A percentile compares a stretch with the other conserved stretches of the same genome.
Conservation (phyloP, 768 basidiomycete genomes). For the Suillus luteus region DNA sequence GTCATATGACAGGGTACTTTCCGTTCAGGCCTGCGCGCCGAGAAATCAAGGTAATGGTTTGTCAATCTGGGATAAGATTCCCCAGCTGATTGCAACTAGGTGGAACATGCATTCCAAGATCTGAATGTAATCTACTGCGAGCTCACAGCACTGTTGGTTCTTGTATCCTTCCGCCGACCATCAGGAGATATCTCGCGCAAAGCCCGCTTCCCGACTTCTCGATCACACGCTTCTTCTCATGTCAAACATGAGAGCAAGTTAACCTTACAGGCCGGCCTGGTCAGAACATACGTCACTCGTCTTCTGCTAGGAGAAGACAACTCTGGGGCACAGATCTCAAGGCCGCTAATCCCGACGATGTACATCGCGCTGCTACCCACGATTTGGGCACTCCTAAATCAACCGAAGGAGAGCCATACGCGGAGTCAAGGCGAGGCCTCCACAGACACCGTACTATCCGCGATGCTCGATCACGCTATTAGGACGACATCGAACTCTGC, state of each 20-base stretch:
- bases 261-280: conserved; percentile 47
- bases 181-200: conserved; percentile 12
- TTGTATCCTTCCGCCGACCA: conserved; percentile 32
- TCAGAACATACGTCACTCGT: conserved; percentile 61
- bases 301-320: conserved; percentile 55
- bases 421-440: conserved; percentile 22
- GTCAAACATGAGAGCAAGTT: conserved; percentile 23
- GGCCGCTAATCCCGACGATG: conserved; percentile 53
- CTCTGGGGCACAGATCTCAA: conserved; percentile 45
- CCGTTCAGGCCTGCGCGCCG: conserved; percentile 63
- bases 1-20: conserved; percentile 82
- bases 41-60: conserved; percentile 54
- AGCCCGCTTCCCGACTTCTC: conserved; percentile 12
- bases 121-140: conserved; percentile 81
- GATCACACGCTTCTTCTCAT: conserved; percentile 21
- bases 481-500: conserved; percentile 59
- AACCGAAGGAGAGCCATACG: conserved; percentile 30
- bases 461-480: conserved; percentile 66
- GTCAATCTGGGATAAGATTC: conserved; percentile 2
- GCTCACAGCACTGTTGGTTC: conserved; percentile 63
- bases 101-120: conserved; percentile 66
- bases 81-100: conserved; percentile 37
- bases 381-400: conserved; percentile 73
- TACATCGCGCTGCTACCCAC: conserved; percentile 75
- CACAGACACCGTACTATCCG: conserved; percentile 42